Conservation (phyloP, 2,329 filamentous ascomycete species). For the Colletotrichum limetticola region DNA sequence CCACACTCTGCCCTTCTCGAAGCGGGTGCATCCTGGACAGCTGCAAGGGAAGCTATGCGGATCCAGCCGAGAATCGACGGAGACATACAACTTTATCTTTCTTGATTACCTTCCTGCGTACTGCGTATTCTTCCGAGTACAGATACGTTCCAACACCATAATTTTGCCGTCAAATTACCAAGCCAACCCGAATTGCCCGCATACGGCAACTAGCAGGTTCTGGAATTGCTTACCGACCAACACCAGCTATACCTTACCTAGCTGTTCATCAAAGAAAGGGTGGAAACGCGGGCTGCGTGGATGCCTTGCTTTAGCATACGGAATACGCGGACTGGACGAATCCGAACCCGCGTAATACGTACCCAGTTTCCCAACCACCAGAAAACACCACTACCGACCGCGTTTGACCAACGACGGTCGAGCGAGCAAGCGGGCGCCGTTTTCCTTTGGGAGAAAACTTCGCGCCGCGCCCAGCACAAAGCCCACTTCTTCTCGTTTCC, state of each 20-base stretch:
- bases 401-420: slow-evolving; percentile 6
- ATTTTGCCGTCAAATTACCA: background rate
- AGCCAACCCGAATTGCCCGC: background rate
- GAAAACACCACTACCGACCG: slow-evolving; percentile 3
- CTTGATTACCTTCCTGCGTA: background rate
- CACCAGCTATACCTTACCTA: background rate
- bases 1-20: slow-evolving; percentile 14
- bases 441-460: background rate
- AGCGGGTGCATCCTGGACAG: slow-evolving; percentile 11
- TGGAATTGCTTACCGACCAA: background rate
- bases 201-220: background rate
- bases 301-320: slow-evolving; percentile 6
- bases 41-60: slow-evolving; percentile 22
- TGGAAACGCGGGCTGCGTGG: background rate
- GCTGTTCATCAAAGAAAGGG: background rate
- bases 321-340: slow-evolving; percentile 30
- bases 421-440: background rate
- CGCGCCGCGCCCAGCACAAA: background rate
- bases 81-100: background rate
- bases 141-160: background rate
- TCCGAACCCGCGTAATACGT: slow-evolving; percentile 20
- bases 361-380: slow-evolving; percentile 24
- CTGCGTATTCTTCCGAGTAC: background rate
- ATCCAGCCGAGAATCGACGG: slow-evolving; percentile 19
- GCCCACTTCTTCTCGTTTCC: slow-evolving; percentile 16